Evolutionary conservation across 345 rosid genomes (phyloP), one percentile per base, ranked within the genome.

Genomic region (Populus euphratica): DNA sequence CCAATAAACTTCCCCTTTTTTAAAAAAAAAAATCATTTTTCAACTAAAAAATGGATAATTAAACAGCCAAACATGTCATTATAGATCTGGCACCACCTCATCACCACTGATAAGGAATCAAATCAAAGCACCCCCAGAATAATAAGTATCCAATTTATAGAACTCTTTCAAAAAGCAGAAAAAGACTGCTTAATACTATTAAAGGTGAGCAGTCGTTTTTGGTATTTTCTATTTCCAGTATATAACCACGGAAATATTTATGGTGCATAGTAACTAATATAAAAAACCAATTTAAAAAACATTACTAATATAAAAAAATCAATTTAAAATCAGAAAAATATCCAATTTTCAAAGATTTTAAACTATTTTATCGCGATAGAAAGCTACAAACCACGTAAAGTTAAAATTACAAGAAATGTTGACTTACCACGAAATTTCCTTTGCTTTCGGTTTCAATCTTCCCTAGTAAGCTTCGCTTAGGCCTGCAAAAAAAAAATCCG

Each of bases 11-110:
- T 31, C 9, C 41, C 69, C 41, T 7, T 64, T 12, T 63, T 25
- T 10, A 59, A 44, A 44, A 44, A 44, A 9, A 56, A n/a, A 3
- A 11, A 0, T 12, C 64, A 59, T 31, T 65, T 65, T 16, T 65
- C 39, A 33, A 65, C 41, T 35, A 20, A 35, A 33, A 65, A 27
- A 35, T 29, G 39, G 39, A 65, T 13, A 18, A 29, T 35, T 17
- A 65, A 65, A 31, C 39, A 33, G 69, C 69, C 69, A 33, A 33
- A 65, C 69, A 65, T 35, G 39, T 16, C 69, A 65, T 35, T 59
- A 27, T 16, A 65, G 80, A 78, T 70, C 87, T 72, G 87, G 89
- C 80, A 82, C 85, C 90, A 88, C 81, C 78, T 88, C 90, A 85
- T 83, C 83, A 75, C 67, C 9, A 74, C 74, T 36, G 54, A 35